Evolutionary conservation across 192 early-diverging fungal genomes (phyloP), one percentile per base, ranked within the genome.

Genomic region (Coemansia erecta): DNA sequence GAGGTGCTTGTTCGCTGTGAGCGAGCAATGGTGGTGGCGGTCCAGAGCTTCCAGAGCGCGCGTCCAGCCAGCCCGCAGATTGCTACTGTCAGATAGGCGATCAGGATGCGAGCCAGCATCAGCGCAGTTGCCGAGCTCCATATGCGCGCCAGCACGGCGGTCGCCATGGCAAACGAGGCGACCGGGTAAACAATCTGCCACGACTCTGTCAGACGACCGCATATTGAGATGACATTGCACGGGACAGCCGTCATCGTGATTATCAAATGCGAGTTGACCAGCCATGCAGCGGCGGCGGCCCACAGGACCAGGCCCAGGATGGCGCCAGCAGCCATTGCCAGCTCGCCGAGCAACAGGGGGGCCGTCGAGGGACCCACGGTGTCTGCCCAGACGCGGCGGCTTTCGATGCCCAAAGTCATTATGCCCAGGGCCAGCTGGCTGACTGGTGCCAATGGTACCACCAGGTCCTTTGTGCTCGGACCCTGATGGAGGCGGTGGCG

Each of bases 301-400:
- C 72, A 75, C 19, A 75, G 19, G 15, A 69, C 17, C 24, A 75
- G 47, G 7, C 72, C 72, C 18, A 75, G 51, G n/a, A 75, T 61
- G 10, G 72, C 72, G 33, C 72, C 72, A 2, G 58, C 66, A 8
- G 72, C 72, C 62, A 68, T 65, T 13, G 72, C 62, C 49, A 75
- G 56, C 26, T 75, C 72, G 55, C 72, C 72, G 51, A 75, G 40
- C 33, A 75, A 59, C 48, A 75, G 28, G 3, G 72, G 72, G 23
- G 65, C 72, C 2, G 61, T 61, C 2, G 66, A 49, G 1, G 71
- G 64, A 9, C 65, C 71, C 8, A 59, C 63, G 14, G 65, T 45
- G 26, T 60, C 63, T 6, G 53, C 53, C 72, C 72, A 75, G 1
- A 69, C 63, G n/a, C 72, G 66, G 18, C 56, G 57, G 51, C 66